Conservation (phyloP, 768 basidiomycete species). For the Phallus indusiatus region DNA sequence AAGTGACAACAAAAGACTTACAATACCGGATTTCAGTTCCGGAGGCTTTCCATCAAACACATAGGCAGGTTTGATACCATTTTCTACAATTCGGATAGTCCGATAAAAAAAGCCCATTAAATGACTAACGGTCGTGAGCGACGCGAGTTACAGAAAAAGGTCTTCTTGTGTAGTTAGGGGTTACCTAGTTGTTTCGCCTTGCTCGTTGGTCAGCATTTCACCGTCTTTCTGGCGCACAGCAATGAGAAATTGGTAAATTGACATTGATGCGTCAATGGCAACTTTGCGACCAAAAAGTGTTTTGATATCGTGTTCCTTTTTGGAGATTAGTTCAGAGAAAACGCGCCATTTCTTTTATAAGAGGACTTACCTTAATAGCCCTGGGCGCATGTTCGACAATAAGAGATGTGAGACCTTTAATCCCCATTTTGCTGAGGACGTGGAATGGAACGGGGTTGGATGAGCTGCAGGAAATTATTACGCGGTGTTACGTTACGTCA, state of each 20-base stretch:
- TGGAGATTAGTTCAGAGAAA: background rate
- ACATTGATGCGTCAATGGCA: slow-evolving; percentile 97
- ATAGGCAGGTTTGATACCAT: slow-evolving; percentile 96
- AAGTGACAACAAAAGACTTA: slow-evolving; percentile 34
- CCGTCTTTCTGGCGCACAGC: slow-evolving; percentile 96
- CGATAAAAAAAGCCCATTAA: slow-evolving; percentile 98
- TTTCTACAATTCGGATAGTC: slow-evolving; percentile 95
- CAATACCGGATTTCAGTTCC: slow-evolving; percentile 93
- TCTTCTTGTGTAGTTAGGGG: background rate
- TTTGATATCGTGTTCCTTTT: slow-evolving; percentile 91
- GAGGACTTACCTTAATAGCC: slow-evolving; percentile 46
- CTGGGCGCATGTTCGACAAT: slow-evolving; percentile 85
- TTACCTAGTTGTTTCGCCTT: slow-evolving; percentile 85
- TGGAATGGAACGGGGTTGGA: no score
- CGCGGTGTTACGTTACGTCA: background rate
- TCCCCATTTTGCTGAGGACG: slow-evolving; percentile 56
- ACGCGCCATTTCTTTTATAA: background rate
- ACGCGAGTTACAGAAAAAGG: background rate
- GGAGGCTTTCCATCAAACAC: slow-evolving; percentile 99
- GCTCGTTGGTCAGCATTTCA: slow-evolving; percentile 94
- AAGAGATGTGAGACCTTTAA: slow-evolving; percentile 89
- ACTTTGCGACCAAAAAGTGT: slow-evolving; percentile 97
- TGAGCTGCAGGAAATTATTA: background rate
- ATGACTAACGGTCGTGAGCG: slow-evolving; percentile 45
- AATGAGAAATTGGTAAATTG: slow-evolving; percentile 95